Evolutionary conservation across 257 asterid species (phyloP), one percentile per base, ranked within the genome.

Genomic region (Verbena officinalis): DNA sequence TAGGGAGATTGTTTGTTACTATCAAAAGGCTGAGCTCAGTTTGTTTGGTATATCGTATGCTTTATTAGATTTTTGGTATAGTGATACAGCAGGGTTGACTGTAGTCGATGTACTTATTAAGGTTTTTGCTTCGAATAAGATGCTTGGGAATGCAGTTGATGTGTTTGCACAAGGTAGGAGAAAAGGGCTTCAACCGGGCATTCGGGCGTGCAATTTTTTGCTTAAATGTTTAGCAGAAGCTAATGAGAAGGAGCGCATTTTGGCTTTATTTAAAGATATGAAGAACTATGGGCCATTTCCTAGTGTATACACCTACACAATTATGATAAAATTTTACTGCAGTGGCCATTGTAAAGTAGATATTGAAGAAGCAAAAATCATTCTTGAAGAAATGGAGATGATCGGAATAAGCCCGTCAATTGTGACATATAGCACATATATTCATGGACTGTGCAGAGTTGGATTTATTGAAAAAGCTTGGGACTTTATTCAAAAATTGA

Each of bases 261-360:
- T 69, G 58, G 49, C 58, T 62, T 62, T 79, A 9, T 88, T 81
- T 36, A 64, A 66, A 49, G 83, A 76, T 76, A 78, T 83, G 84
- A 81, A 69, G 78, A 67, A 52, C 3, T 70, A 44, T 48, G 96
- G 88, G 36, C 90, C 96, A 5, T 76, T 62, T 56, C 96, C 90
- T 55, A 73, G 48, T 62, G 89, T 78, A 11, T 80, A 62, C 68
- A 71, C 91, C 3, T 83, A 80, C 63, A 77, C 89, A 17, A 81
- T 82, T 64, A 55, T 86, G 75, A 69, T 86, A 71, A 78, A 75
- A 43, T 84, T 71, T 66, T 78, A 75, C 78, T 78, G 89, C 73
- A 50, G 65, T 23, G 70, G 57, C 69, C 56, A 55, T 30, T 69
- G 42, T 33, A 64, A 57, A 68, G 79, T 33, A 36, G 77, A 82